A percentile compares a stretch with the other conserved stretches of the same genome.
These are phyloP conservation scores for Rhazya stricta DNA, from an alignment of 257 asterid genomes.

Conservation along the genomic window DNA sequence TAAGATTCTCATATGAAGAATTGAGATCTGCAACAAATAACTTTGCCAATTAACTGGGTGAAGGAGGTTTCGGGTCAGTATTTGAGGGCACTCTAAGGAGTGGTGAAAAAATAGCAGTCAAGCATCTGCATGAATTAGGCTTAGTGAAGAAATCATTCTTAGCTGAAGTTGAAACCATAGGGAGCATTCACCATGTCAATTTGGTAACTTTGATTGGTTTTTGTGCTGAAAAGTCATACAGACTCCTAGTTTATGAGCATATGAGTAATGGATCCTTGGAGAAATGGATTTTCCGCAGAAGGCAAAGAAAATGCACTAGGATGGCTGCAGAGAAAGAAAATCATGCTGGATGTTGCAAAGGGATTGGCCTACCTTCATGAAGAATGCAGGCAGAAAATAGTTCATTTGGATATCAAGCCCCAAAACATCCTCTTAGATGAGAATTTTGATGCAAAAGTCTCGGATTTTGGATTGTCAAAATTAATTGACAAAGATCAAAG, in stretches of 20 bases:
- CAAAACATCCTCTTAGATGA: conserved; percentile 28
- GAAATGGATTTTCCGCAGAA: conserved; percentile 17
- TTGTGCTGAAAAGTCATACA: conserved; percentile 19
- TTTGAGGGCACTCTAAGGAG: conserved; percentile 14
- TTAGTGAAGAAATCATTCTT: conserved; percentile 15
- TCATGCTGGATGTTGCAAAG: conserved; percentile 16
- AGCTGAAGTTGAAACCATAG: conserved; percentile 27
- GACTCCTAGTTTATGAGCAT: conserved; percentile 25
- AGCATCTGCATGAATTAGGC: conserved; percentile 14
- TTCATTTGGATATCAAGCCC: conserved; percentile 29
- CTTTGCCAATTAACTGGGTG: conserved; percentile 19
- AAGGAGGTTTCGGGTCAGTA: conserved; percentile 23
- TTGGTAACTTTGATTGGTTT: conserved; percentile 26
- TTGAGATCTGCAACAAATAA: conserved; percentile 12
- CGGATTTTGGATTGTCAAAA: conserved; percentile 28
- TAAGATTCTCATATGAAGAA: conserved; percentile 20
- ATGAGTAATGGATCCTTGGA: conserved; percentile 31
- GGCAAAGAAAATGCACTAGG: neutral
- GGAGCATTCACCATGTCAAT: conserved; percentile 27
- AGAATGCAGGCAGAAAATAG: conserved; percentile 25
- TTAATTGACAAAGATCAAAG: conserved; percentile 20
- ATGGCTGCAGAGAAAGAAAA: conserved; percentile 18
- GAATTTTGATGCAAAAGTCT: conserved; percentile 16
- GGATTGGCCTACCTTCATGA: conserved; percentile 32
- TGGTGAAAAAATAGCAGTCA: conserved; percentile 26